Conservation (phyloP, 2,329 filamentous ascomycete genomes). For the Fusarium newnesense region DNA sequence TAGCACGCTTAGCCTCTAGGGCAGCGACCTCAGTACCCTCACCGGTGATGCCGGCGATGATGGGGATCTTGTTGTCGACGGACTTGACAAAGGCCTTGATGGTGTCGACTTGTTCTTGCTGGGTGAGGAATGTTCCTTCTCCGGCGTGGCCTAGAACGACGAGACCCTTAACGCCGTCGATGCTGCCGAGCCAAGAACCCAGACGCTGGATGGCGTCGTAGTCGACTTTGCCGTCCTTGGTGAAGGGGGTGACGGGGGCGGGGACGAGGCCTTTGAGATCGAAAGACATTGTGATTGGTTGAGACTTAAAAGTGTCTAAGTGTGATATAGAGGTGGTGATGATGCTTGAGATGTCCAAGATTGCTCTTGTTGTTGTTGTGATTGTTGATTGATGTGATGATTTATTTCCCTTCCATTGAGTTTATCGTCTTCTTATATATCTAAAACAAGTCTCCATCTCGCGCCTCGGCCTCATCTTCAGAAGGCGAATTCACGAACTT, state of each 20-base stretch:
- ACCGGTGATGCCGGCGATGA: constrained; percentile 64
- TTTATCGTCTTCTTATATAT: constrained; percentile 21
- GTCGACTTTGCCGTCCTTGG: constrained; percentile 58
- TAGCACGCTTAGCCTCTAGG: constrained; percentile 61
- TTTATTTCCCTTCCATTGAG: background rate
- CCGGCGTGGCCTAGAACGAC: constrained; percentile 65
- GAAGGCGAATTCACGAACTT: background rate
- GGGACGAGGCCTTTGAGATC: constrained; percentile 62
- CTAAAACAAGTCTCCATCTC: background rate
- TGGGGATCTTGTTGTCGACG: constrained; percentile 59
- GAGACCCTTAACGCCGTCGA: constrained; percentile 61
- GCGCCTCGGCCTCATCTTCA: constrained; percentile 5
- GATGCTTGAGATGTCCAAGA: background rate
- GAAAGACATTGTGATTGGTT: constrained; percentile 46
- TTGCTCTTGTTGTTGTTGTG: background rate
- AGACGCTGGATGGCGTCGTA: constrained; percentile 63
- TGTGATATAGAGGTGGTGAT: background rate
- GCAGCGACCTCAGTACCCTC: constrained; percentile 64
- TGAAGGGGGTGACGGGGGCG: constrained; percentile 64
- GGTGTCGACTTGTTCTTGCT: constrained; percentile 59
- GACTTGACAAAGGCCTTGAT: constrained; percentile 64
- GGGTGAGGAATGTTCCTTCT: constrained; percentile 64
- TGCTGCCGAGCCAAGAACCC: constrained; percentile 63
- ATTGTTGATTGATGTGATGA: constrained; percentile 4
- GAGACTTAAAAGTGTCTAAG: background rate